Evolutionary conservation across 163 green algal species (phyloP).

Genomic region (Scenedesmus sp.): DNA sequence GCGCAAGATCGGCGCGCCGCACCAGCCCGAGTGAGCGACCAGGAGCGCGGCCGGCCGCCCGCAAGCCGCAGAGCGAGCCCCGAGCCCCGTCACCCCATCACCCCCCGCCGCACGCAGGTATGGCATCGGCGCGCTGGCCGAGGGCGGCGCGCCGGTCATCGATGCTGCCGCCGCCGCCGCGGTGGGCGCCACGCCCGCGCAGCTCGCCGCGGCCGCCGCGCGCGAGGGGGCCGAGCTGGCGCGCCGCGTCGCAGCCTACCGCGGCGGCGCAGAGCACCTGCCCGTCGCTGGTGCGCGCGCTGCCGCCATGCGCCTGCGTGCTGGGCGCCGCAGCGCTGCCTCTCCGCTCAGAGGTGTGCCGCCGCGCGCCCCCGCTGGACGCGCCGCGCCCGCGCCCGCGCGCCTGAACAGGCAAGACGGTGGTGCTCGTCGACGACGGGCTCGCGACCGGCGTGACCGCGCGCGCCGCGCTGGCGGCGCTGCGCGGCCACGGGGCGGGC

Average conservation of each 20-base stretch:
- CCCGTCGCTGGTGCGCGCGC: not conserved
- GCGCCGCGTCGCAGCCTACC: conserved; percentile 12
- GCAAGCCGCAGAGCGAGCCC: no score
- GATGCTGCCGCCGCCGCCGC: conserved; percentile 6
- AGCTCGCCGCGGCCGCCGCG: conserved; percentile 4
- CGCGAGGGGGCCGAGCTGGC: conserved; percentile 21
- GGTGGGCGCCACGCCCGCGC: conserved; percentile 23
- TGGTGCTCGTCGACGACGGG: conserved; percentile 40
- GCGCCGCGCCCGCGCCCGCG: not conserved
- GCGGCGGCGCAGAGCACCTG: not conserved
- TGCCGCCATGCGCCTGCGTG: not conserved
- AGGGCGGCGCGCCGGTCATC: conserved; percentile 18
- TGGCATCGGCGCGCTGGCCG: conserved; percentile 39
- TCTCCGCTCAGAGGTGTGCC: no score
- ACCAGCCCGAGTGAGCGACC: conserved; percentile 38
- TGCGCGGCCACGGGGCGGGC: conserved; percentile 12
- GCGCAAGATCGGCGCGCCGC: conserved; percentile 37
- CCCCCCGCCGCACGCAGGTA: not conserved
- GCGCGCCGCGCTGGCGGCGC: conserved; percentile 9
- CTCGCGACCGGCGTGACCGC: conserved; percentile 43
- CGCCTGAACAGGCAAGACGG: conserved; percentile 18
- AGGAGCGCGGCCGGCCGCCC: no score
- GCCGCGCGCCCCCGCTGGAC: not conserved
- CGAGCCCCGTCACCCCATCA: no score
- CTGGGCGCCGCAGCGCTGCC: not conserved